Base-by-base conservation (phyloP, 768 basidiomycete species). In the Myochromella boudieri region DNA sequence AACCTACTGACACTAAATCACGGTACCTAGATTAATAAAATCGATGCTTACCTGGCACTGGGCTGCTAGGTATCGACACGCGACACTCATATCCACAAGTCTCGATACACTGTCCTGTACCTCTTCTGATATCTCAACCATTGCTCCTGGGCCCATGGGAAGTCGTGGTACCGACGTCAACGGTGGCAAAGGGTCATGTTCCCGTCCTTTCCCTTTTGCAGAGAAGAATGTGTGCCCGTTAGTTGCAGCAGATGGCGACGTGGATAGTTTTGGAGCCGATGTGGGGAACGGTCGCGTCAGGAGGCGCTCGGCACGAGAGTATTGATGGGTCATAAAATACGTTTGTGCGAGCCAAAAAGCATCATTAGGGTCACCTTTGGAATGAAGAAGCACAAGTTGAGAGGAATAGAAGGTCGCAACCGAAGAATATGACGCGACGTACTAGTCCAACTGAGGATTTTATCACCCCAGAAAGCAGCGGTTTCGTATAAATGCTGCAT, bases 341-440 rank as follows among this genome's bases (percentile, higher is more conserved):
- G 90, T 92, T 65, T 99, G 97, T 2, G 97, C 95, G 17, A 99
- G 81, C 97, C 97, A 99, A 68, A 99, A 98, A 10, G 94, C 97
- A 66, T 99, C 97, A 62, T 97, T 97, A 24, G 94, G 87, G 59
- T 98, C 92, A 52, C 85, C 95, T 95, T 57, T 40, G 31, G 22
- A 32, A 43, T 22, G 29, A 46, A 51, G 7, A 29, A 48, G 31
- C 25, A 21, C 38, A 44, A 26, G 17, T 33, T 26, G 22, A n/a
- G 26, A 18, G 43, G 10, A 37, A 15, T 12, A 37, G 21, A 28
- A 47, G 39, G 25, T 36, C 17, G 20, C 4, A 6, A 22, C 17
- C 4, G 9, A 33, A n/a, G 20, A 24, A 25, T 17, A 17, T 26
- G 44, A 68, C 66, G 62, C 49, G 57, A 76, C 82, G 56, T 61